A percentile compares a stretch with the other conserved stretches of the same genome.
Evolutionary conservation across 2,329 filamentous ascomycete species (phyloP).

Genomic region (Monilinia vaccinii-corymbosi): DNA sequence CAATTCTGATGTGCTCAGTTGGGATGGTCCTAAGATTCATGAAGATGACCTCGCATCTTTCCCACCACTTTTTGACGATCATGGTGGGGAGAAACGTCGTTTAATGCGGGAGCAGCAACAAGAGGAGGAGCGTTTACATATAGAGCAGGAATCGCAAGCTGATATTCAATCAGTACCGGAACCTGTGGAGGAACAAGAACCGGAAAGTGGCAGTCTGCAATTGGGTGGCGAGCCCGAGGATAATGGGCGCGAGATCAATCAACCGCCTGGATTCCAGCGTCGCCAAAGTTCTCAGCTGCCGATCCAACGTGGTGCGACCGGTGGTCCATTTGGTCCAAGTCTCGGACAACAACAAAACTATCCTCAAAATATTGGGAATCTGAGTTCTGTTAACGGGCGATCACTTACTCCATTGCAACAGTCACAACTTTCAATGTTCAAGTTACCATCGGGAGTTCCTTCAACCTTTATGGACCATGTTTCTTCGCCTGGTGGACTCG

Average conservation of each 20-base stretch:
- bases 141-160: conserved; percentile 45
- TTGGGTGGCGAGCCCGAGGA: conserved; percentile 89
- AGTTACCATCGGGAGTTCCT: conserved; percentile 29
- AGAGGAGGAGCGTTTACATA: conserved; percentile 45
- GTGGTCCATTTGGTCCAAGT: conserved; percentile 44
- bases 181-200: conserved; percentile 58
- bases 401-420: conserved; percentile 76
- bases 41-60: conserved; percentile 39
- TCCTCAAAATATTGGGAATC: conserved; percentile 39
- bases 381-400: conserved; percentile 55
- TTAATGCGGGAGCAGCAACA: conserved; percentile 59
- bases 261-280: conserved; percentile 43
- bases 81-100: conserved; percentile 73
- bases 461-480: conserved; percentile 50
- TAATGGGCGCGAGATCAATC: conserved; percentile 35
- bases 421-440: conserved; percentile 52
- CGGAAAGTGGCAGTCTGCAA: conserved; percentile 75
- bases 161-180: conserved; percentile 38
- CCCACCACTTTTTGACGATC: conserved; percentile 74
- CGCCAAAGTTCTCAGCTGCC: conserved; percentile 65
- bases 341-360: conserved; percentile 38
- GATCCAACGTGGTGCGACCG: conserved; percentile 54
- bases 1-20: conserved; percentile 37
- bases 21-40: conserved; percentile 41
- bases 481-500: conserved; percentile 41